Evolutionary conservation across 1,139 yeast genomes (phyloP), one percentile per base, ranked within the genome.

Genomic region (Suhomyces wounanorum): DNA sequence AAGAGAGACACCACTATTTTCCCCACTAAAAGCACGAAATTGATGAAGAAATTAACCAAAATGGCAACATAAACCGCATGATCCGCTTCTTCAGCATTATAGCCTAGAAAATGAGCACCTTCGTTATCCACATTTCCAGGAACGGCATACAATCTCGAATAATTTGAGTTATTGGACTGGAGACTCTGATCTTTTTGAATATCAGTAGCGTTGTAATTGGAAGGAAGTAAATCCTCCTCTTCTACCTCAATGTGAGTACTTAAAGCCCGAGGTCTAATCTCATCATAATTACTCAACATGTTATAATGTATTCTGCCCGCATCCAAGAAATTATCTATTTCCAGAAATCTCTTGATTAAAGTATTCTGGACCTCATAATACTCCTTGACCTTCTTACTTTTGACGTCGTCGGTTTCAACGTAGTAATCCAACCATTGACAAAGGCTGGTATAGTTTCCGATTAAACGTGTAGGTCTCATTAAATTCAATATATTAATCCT

Each of bases 321-420:
- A 63, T 87, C 95, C 47, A 88, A 72, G 51, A 87, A 72, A 50
- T 76, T 71, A 62, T 88, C 96, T 31, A 88, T 82, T 54, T 82
- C 87, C 45, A 68, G 66, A 57, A 81, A 85, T 48, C 81, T 73
- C 30, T 78, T 80, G 52, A 87, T 82, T 52, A 84, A 65, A 33
- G 74, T 79, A 61, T 88, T 87, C 65, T 87, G 92, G 5, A 69
- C 63, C 40, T 65, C 58, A 61, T 82, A 83, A 60, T 69, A 82
- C 8, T 61, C 50, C 39, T 66, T 62, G 17, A 77, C 49, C 13
- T 56, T 49, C 39, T 55, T 62, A 37, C 61, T 63, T 37, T 59
- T 65, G 14, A 73, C 59, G 8, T 54, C 55, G 4, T 58, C 45
- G 59, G 58, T 53, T 59, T 71, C 60, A 46, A 65, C 21, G 59